Percentiles rank a stretch among this genome's conserved stretches.
Conservation (phyloP, 148 eudicot genomes). For the Chenopodium berlandieri region DNA sequence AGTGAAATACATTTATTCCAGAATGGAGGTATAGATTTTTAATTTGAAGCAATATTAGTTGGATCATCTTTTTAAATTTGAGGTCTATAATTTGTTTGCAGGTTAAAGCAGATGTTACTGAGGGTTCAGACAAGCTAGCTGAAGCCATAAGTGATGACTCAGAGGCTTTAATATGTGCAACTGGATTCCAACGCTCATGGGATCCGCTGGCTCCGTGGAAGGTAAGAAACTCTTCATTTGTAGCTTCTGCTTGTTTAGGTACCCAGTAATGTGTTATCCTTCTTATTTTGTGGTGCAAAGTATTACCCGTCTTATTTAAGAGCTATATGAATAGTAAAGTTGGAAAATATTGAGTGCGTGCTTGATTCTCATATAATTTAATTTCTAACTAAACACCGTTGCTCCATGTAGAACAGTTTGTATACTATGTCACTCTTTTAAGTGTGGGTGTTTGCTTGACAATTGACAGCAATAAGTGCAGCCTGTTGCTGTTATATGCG, state of each 20-base stretch:
- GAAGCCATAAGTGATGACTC: constrained; percentile 80
- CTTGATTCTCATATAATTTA: background rate
- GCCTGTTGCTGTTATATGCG: background rate
- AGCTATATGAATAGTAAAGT: background rate
- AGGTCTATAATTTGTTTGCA: constrained; percentile 24
- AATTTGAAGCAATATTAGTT: background rate
- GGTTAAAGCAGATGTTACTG: constrained; percentile 95
- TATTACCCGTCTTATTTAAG: background rate
- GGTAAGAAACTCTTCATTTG: constrained; percentile 38
- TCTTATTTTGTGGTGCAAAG: no score
- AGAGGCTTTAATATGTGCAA: constrained; percentile 89
- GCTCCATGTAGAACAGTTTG: background rate
- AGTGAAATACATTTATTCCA: background rate
- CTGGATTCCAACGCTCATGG: constrained; percentile 80
- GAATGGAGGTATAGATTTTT: background rate
- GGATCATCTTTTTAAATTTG: background rate
- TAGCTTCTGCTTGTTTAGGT: no score
- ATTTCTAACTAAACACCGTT: background rate
- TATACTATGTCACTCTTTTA: background rate
- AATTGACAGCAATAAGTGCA: background rate
- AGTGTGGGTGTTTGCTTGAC: background rate
- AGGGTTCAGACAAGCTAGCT: constrained; percentile 71
- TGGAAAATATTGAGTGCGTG: background rate
- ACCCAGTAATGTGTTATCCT: background rate
- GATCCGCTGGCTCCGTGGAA: constrained; percentile 88